Base-by-base conservation (phyloP, 805 yeast species). In the Brettanomyces naardenensis region DNA sequence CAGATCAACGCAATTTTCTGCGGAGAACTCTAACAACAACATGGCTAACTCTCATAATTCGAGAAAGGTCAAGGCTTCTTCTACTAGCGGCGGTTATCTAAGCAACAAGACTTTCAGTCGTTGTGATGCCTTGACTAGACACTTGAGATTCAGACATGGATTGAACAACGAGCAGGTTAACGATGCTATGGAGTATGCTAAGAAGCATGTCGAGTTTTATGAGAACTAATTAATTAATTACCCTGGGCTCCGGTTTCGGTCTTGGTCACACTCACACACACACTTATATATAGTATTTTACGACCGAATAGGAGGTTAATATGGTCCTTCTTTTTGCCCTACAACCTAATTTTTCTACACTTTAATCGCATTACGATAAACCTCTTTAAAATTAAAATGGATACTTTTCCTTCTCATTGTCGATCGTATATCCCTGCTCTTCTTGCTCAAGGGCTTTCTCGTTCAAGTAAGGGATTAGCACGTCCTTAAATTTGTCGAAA, bases 101-200 rank as follows among this genome's bases (percentile, higher is more conserved):
- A 52, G 57, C 38, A 56, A 53, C 35, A 80, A 90, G 65, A 87
- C 95, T 1, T 90, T 92, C 54, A 83, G 95, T 39, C 75, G 98
- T 44, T 82, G 88, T 56, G 98, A 90, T 62, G 97, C 98, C 1
- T 70, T 90, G 44, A 85, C 95, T 14, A 78, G 97, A 57, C 98
- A 90, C 59, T 79, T 89, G 44, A 78, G 94, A 51, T 90, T 88
- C 33, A 88, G 92, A 65, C 97, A 89, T 64, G 82, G 83, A 6
- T 61, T 80, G 38, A 69, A 67, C 29, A 82, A 82, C 28, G 62
- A 66, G 42, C 80, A 78, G 44, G 86, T 85, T n/a, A 67, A 74
- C 40, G 75, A 76, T 38, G 78, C 85, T 30, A 78, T 82, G 47
- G 78, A 79, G 50, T 78, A 71, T 48, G 92, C 92, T 6, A 83